Conservation (phyloP, 129 eudicot species). For the Chrysanthemum makinoi region DNA sequence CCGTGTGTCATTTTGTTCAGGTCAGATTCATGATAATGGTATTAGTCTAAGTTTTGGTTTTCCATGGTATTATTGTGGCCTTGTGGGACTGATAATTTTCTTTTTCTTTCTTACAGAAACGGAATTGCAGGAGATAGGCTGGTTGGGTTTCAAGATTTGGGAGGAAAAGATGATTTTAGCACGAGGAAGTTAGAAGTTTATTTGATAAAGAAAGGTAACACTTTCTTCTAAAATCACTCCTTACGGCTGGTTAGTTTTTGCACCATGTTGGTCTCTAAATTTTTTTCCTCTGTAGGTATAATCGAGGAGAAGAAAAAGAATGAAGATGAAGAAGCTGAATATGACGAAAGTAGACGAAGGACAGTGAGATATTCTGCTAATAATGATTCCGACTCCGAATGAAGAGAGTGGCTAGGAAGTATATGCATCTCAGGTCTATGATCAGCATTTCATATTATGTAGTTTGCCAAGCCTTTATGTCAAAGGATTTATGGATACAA, state of each 20-base stretch:
- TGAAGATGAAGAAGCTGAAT: constrained; percentile 67
- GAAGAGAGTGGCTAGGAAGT: constrained; percentile 11
- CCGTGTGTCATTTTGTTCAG: constrained; percentile 91
- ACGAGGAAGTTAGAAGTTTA: constrained; percentile 57
- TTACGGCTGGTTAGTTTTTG: not conserved
- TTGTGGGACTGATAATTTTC: constrained; percentile 3
- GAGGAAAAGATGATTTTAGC: constrained; percentile 85
- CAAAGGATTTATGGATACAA: not conserved
- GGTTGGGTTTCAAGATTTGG: constrained; percentile 83
- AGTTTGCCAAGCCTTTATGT: constrained; percentile 8
- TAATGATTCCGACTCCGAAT: constrained; percentile 84
- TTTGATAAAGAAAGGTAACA: constrained; percentile 71
- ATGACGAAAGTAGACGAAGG: constrained; percentile 60
- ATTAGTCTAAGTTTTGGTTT: not conserved
- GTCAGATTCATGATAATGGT: constrained; percentile 32
- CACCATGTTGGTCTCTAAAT: constrained; percentile 16
- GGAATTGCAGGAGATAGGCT: constrained; percentile 63
- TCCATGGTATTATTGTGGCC: not conserved
- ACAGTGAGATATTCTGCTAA: constrained; percentile 67
- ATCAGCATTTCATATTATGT: constrained; percentile 1
- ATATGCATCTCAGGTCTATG: not conserved
- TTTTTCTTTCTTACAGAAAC: constrained; percentile 40
- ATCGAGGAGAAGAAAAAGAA: constrained; percentile 57
- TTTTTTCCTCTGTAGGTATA: constrained; percentile 47
- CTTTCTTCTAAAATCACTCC: not conserved